Evolutionary conservation across 2,329 filamentous ascomycete genomes (phyloP), one percentile per base, ranked within the genome.

Genomic region (Monosporascus ibericus): DNA sequence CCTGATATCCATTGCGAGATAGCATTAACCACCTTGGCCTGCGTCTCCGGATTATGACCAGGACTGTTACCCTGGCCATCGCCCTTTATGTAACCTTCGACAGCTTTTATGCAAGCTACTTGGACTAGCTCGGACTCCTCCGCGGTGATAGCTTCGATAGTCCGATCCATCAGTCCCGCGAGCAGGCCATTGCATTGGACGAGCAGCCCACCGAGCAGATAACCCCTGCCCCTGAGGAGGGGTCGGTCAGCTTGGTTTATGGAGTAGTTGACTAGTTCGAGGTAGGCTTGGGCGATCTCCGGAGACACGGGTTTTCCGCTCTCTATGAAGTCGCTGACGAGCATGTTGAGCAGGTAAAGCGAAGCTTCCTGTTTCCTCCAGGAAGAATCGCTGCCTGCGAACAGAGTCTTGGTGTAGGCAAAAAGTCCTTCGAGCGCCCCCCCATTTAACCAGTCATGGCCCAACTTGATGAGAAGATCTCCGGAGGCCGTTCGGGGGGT

Each of bases 401-500:
- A 95, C 0, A 95, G 75, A 6, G 79, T 76, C 66, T 88, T 86
- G 36, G 89, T 89, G 69, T 91, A 87, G 14, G 82, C 80, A 54
- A 92, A 84, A 40, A 96, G 78, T 6, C 87, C 90, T 63, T 95
- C 88, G 14, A 95, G 77, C 0, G 90, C 86, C 49, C 82, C 83
- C 50, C 82, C 78, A 59, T 85, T 83, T 50, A 95, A 80, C 92
- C 91, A 96, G 68, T 96, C 92, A 47, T 46, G 42, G 24, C 89
- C 90, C 54, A 96, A 77, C 72, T 96, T 96, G 71, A 96, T 91
- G 27, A 96, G 80, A 48, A 99, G 75, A 67, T 97, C 94, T 48
- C 91, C 92, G 58, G 90, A 94, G 40, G 92, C 94, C 18, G 90
- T 95, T 60, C 94, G 85, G 15, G 94, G 89, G 0, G 94, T 96